A percentile compares a stretch with the other conserved stretches of the same genome.
Conservation (phyloP, 345 rosid species). For the Rhodomyrtus tomentosa region DNA sequence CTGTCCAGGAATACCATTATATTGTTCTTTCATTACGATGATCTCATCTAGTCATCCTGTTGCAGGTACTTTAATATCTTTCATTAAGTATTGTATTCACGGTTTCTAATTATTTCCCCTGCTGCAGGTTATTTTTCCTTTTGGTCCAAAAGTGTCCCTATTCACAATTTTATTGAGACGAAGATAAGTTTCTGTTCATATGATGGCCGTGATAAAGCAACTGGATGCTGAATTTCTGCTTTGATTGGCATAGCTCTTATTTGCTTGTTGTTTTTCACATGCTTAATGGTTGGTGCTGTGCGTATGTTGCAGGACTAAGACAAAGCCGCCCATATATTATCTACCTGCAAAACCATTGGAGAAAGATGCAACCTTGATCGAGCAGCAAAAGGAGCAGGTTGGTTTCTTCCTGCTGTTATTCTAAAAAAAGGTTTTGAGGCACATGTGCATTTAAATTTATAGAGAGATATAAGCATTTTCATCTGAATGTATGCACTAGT, state of each 20-base stretch:
- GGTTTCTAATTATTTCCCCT: not conserved
- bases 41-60: not conserved
- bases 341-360: slow-evolving; percentile 55
- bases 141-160: slow-evolving; percentile 98
- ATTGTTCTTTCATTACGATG: not conserved
- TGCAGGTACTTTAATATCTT: not conserved
- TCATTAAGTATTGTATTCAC: not conserved
- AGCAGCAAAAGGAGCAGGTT: slow-evolving; percentile 71
- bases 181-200: slow-evolving; percentile 93
- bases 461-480: not conserved
- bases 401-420: not conserved
- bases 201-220: slow-evolving; percentile 44
- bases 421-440: not conserved
- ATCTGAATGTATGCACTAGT: not conserved
- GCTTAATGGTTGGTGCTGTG: slow-evolving; percentile 17
- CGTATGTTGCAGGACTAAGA: slow-evolving; percentile 60
- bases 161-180: slow-evolving; percentile 88
- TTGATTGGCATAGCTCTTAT: slow-evolving; percentile 5
- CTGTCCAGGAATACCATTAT: not conserved
- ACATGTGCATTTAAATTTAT: not conserved
- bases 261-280: not conserved
- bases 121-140: slow-evolving; percentile 95
- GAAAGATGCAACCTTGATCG: slow-evolving; percentile 32
- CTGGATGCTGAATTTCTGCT: not conserved
- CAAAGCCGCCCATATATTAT: slow-evolving; percentile 83